Evolutionary conservation across 352 stramenopile species (phyloP), one percentile per base, ranked within the genome.

Genomic region (Phytophthora vignae): DNA sequence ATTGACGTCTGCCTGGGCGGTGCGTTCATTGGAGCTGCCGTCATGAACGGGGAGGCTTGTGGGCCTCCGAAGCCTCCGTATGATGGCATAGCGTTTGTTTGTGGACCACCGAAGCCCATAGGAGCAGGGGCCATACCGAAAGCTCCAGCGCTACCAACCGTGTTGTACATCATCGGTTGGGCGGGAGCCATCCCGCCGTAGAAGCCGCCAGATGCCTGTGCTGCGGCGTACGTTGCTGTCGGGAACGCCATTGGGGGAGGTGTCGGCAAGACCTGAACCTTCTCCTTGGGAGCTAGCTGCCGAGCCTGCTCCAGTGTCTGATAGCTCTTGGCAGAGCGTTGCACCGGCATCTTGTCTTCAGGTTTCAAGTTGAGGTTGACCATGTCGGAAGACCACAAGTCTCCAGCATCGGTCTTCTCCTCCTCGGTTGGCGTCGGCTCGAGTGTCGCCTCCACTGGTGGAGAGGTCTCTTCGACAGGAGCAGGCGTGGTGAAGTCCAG

Each of bases 241-340:
- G 77, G 70, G 52, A 77, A 85, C 15, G 69, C 71, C 64, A 67
- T 64, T 25, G 53, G 60, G 3, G 73, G 59, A 19, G 81, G 76
- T 17, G 81, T 77, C 0, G 82, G 83, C 54, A 95, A 75, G 49
- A 93, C 75, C 1, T 87, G 74, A 65, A 92, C 72, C 49, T 92
- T 92, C 25, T 88, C 81, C 61, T 83, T 90, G 2, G 83, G 79
- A 17, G 84, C 83, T 42, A 83, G 66, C 48, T 90, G 59, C 9
- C 85, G 83, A 25, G 88, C 88, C 54, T 95, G 88, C 60, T 93
- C 88, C 14, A 95, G 64, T 21, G 88, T 91, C 64, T 93, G 88
- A 53, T 88, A 85, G 60, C 62, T 82, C 57, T 84, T 88, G 17
- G 77, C 74, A 3, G 73, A 79, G 3, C 82, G 73, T n/a, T 74